A percentile compares a stretch with the other conserved stretches of the same genome.
These are phyloP conservation scores for Melanomma pulvis-pyrius DNA, from an alignment of 495 filamentous ascomycete genomes.

Conservation along the genomic window DNA sequence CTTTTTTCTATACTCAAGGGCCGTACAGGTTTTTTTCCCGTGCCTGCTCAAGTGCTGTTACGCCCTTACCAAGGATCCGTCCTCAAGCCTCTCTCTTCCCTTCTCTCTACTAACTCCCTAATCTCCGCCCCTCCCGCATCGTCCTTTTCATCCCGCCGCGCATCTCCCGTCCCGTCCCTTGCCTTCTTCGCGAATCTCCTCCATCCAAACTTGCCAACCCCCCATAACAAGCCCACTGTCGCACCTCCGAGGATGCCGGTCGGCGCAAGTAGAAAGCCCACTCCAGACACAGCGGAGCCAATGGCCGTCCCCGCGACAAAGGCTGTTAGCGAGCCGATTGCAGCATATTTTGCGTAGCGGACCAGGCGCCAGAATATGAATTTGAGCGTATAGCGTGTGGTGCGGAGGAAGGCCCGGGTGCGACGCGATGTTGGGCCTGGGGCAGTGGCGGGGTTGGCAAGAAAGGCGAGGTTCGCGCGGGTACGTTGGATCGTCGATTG, in stretches of 20 bases:
- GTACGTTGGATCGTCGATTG: conserved; percentile 8
- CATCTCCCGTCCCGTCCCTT: conserved; percentile 23
- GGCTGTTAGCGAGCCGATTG: conserved; percentile 43
- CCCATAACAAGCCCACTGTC: conserved; percentile 39
- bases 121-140: conserved; percentile 27
- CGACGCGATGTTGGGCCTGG: conserved; percentile 37
- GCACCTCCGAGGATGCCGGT: conserved; percentile 40
- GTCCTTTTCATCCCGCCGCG: conserved; percentile 33
- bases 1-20: too few relatives aligned
- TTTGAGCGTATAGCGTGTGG: conserved; percentile 41
- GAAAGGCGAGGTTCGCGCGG: conserved; percentile 11
- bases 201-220: conserved; percentile 35
- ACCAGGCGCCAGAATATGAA: conserved; percentile 49
- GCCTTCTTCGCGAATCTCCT: conserved; percentile 28
- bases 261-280: conserved; percentile 45
- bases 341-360: conserved; percentile 48
- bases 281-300: conserved; percentile 42
- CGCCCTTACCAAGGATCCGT: conserved; percentile 27
- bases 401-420: conserved; percentile 46
- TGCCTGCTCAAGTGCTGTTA: too few relatives aligned
- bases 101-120: conserved; percentile 6
- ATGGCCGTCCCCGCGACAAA: conserved; percentile 36
- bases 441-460: conserved; percentile 20
- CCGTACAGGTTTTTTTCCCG: too few relatives aligned
- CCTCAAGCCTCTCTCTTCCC: conserved; percentile 10